Base-by-base conservation (phyloP, 2,329 filamentous ascomycete genomes). In the Fusarium sp. region DNA sequence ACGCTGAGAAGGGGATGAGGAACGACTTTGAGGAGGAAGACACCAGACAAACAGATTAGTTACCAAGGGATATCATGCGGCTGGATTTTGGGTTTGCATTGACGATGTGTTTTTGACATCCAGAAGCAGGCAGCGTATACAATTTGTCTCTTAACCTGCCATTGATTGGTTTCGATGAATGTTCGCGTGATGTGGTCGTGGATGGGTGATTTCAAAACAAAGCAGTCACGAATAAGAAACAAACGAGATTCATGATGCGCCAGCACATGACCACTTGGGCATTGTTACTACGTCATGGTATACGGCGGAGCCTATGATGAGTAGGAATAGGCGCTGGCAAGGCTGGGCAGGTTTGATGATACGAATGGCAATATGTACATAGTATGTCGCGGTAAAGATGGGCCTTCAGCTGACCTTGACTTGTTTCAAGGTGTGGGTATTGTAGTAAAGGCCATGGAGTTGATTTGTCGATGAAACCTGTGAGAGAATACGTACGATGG, bases 11-110 rank as follows among this genome's bases (percentile, higher is more conserved):
- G 69, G 7, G 33, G 33, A 37, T 37, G 33, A 37, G 17, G 8
- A 37, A 17, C 68, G 67, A 62, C 20, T 44, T 65, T 66, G 62
- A 68, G 71, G 73, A 72, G 73, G 71, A 71, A 69, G 72, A 73
- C 75, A 76, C 72, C 78, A 78, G 75, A 78, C 75, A 78, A 72
- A 78, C 68, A 76, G 68, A 76, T 73, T 76, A 77, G 76, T 75
- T 76, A 75, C 68, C 74, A 71, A 75, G 77, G 78, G 74, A 77
- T 76, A 76, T 76, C 71, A 74, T 75, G 76, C 75, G 75, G 73
- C 73, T 77, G 75, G 77, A 71, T 73, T 78, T 78, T 76, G 75
- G 75, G 75, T 76, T 79, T 76, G 75, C 78, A 78, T 79, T 70
- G 69, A 78, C 68, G 68, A 73, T 68, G 70, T 77, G 71, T 67